Evolutionary conservation across 352 stramenopile species (phyloP), one percentile per base, ranked within the genome.

Genomic region (Phytopythium sindhum): DNA sequence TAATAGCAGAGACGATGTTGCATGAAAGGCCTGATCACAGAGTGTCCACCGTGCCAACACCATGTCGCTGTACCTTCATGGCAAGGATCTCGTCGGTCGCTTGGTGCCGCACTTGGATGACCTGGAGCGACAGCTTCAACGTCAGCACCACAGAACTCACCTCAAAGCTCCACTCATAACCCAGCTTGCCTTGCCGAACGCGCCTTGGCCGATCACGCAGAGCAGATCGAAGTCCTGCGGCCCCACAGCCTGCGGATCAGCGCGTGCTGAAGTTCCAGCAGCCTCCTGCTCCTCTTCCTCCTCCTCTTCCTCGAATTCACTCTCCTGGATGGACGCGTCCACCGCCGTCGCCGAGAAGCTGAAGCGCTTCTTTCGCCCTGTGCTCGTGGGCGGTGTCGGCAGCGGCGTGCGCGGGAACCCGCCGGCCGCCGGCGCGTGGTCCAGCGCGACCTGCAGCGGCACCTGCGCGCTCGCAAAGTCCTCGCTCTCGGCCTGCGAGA

Each of bases 61-160:
- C 14, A n/a, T 7, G 17, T 33, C 0, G 21, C n/a, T n/a, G 11
- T 72, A 88, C 84, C 78, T 95, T 95, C 84, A 95, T 93, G 10
- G 86, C 86, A 28, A 90, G 69, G 48, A 95, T 85, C 67, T 95
- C 81, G 24, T 80, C 70, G 31, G 84, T 86, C 11, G 73, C 80
- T n/a, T 70, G 77, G 57, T 95, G 81, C 29, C 85, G 81, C 64
- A 93, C 85, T 89, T 93, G 84, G 58, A 95, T 86, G 14, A 94
- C 85, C 77, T 86, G 14, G n/a, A 24, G 24, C 50, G 41, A 11
- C 23, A 24, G 4, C 4, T 58, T 23, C 48, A 39, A 41, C 5
- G 19, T 33, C 53, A 29, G 29, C 28, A 44, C 12, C 4, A 42
- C 15, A 29, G 10, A 1, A 4, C 2, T 19, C 5, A 4, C 12